Base-by-base conservation (phyloP, 169 alveolate genomes). In the Cryptosporidium bovis region DNA sequence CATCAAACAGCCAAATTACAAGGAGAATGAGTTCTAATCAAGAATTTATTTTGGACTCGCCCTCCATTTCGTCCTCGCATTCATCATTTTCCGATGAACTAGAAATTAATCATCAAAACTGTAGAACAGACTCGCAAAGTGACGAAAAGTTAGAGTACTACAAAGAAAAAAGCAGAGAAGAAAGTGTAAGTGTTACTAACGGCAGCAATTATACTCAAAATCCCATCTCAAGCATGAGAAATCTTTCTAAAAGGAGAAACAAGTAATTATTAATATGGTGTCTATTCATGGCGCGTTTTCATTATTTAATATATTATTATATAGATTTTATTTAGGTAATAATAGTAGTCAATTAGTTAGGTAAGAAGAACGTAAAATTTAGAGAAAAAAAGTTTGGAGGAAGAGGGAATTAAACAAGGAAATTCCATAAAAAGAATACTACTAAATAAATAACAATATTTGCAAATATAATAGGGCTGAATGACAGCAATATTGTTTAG, bases 191-290 rank as follows among this genome's bases (percentile, higher is more conserved):
- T n/a, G 12, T 0, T 13, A 12, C 6, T 5, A 16, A 13, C 6
- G 29, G 20, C 29, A 53, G 8, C 1, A 53, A 13, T 53, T 20
- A 7, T 13, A 6, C 12, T 53, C 5, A 13, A 53, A 65, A 36
- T 7, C 65, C 82, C 55, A 51, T 67, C 24, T 44, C 31, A 67
- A 67, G 82, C 33, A 67, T 67, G 82, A 67, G 48, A 50, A 44
- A 67, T 7, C 82, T 67, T 50, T n/a, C 82, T 20, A 67, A 24
- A 48, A 67, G 46, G 27, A 18, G 65, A 31, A 67, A 67, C 36
- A 46, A 24, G 18, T 65, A 65, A 31, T 27, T 20, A 15, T 2
- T 65, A 65, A 34, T 62, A 18, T 31, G 12, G 34, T 4, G 44
- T 16, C 44, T 15, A 3, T 62, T 62, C 24, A 15, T 62, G 18